These are phyloP conservation scores for Gossypium trilobum DNA, from an alignment of 441 rosid species.

Conservation along the genomic window DNA sequence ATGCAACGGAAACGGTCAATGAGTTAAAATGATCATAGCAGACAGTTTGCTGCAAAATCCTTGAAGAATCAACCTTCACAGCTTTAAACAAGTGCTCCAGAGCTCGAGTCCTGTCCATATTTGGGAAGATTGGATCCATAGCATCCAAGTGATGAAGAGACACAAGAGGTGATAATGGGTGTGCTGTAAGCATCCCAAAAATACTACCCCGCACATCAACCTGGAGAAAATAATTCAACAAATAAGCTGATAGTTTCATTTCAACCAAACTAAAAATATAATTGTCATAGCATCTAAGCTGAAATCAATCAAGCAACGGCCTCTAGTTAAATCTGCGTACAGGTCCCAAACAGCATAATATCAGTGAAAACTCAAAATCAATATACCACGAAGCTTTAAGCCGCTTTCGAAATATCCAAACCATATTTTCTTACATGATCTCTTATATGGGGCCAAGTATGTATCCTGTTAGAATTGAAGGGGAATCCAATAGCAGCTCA, in stretches of 20 bases:
- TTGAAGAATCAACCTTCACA: slow-evolving; percentile 48
- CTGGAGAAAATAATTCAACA: slow-evolving; percentile 27
- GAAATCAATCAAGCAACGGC: not conserved
- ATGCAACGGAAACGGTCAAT: slow-evolving; percentile 63
- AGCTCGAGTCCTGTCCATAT: slow-evolving; percentile 42
- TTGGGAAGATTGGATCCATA: slow-evolving; percentile 71
- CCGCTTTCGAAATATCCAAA: not conserved
- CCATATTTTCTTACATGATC: not conserved
- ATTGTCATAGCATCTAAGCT: not conserved
- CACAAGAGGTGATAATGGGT: slow-evolving; percentile 62
- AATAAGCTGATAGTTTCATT: not conserved
- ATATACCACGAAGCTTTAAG: not conserved
- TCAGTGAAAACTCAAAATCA: not conserved
- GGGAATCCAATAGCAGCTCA: not conserved
- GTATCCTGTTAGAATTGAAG: not conserved
- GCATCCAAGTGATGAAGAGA: slow-evolving; percentile 92
- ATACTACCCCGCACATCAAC: slow-evolving; percentile 77
- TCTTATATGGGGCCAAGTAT: not conserved
- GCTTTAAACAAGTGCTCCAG: slow-evolving; percentile 49
- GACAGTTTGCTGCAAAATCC: slow-evolving; percentile 79
- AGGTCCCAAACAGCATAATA: not conserved
- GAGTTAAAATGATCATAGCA: slow-evolving; percentile 53
- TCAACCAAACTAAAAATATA: not conserved
- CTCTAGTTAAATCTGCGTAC: not conserved
- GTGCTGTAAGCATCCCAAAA: slow-evolving; percentile 72